Evolutionary conservation across 495 filamentous ascomycete genomes (phyloP).

Genomic region (Letharia lupina): DNA sequence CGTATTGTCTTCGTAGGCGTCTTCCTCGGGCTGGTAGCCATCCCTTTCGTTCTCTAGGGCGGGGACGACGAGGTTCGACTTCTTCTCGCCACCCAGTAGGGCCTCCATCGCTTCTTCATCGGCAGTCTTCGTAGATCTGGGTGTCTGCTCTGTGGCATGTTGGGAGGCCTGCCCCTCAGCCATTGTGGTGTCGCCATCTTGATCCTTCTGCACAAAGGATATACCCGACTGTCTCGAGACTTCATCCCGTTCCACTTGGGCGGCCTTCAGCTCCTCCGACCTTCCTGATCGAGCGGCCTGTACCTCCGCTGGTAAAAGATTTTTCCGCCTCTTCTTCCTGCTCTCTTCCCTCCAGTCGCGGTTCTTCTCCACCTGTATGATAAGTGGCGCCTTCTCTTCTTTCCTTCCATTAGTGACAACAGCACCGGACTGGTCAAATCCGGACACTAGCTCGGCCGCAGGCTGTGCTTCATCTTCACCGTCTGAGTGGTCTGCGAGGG

Average conservation of each 20-base stretch:
- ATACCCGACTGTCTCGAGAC: constrained; percentile 40
- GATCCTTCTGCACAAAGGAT: constrained; percentile 35
- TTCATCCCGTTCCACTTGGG: constrained; percentile 29
- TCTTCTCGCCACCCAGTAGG: constrained; percentile 53
- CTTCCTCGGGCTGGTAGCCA: constrained; percentile 27
- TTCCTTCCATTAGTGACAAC: constrained; percentile 39
- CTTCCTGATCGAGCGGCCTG: constrained; percentile 38
- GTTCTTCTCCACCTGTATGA: constrained; percentile 59
- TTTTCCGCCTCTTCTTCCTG: constrained; percentile 43
- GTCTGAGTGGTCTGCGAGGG: constrained; percentile 37
- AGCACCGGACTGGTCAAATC: constrained; percentile 51
- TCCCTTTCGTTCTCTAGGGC: constrained; percentile 29
- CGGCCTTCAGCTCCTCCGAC: constrained; percentile 36
- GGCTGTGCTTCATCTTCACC: constrained; percentile 36
- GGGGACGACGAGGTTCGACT: constrained; percentile 55
- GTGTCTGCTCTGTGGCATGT: constrained; percentile 8
- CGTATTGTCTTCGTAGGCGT: constrained; percentile 25
- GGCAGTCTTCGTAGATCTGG: constrained; percentile 14
- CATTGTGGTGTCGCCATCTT: constrained; percentile 29
- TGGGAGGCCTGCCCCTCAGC: constrained; percentile 26
- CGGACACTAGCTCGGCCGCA: constrained; percentile 45
- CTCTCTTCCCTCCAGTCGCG: constrained; percentile 65
- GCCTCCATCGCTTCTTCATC: constrained; percentile 78
- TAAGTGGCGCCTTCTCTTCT: constrained; percentile 41
- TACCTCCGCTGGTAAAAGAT: constrained; percentile 44